Conservation (phyloP, 2,329 filamentous ascomycete species). For the Sclerotinia minor region DNA sequence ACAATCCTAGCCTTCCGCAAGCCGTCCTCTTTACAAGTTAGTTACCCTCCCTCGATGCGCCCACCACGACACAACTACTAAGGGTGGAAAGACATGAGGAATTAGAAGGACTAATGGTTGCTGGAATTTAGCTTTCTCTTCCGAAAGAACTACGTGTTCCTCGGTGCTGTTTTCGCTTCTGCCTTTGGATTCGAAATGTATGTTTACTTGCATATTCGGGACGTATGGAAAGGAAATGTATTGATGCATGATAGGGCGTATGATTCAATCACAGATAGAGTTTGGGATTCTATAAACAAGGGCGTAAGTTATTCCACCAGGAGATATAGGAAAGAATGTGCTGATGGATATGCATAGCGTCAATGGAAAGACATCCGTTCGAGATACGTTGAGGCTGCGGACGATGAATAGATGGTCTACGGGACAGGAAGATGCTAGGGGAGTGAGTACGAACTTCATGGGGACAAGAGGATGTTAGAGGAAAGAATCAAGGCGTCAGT, state of each 20-base stretch:
- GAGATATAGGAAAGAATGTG: constrained; percentile 21
- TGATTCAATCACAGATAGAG: constrained; percentile 75
- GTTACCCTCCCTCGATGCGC: constrained; percentile 31
- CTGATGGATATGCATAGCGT: constrained; percentile 61
- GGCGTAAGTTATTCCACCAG: constrained; percentile 67
- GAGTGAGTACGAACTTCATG: constrained; percentile 3
- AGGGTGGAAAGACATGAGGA: not conserved
- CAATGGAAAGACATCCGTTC: constrained; percentile 99
- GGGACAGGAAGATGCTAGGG: not conserved
- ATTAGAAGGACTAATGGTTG: constrained; percentile 27
- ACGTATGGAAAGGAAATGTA: constrained; percentile 16
- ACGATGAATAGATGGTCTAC: constrained; percentile 51
- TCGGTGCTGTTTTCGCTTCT: constrained; percentile 79
- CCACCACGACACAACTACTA: not conserved
- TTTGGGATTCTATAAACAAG: constrained; percentile 90
- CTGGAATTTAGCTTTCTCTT: constrained; percentile 67
- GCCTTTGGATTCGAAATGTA: constrained; percentile 96
- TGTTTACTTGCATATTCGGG: constrained; percentile 43
- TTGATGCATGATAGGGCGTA: constrained; percentile 62
- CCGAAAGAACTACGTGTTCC: constrained; percentile 84
- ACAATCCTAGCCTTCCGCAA: constrained; percentile 24
- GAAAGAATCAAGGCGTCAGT: constrained; percentile 19
- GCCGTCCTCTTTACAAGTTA: constrained; percentile 41
- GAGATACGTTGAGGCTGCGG: constrained; percentile 73
- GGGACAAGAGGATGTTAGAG: not conserved